Evolutionary conservation across 2,329 filamentous ascomycete genomes (phyloP).

Genomic region (Microcyclospora pomicola): DNA sequence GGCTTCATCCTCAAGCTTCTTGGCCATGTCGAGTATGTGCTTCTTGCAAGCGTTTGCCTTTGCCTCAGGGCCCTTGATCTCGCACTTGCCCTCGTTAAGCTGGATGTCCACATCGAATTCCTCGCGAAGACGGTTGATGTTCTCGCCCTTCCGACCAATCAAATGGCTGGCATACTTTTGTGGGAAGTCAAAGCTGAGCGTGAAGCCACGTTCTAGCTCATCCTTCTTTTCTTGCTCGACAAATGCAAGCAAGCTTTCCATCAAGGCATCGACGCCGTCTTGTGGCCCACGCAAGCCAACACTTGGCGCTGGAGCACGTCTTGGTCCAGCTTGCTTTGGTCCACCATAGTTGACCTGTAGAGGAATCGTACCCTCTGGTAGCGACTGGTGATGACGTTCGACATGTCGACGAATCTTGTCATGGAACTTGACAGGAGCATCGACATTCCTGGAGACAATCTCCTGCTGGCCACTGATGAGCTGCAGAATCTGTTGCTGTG

Average conservation of each 20-base stretch:
- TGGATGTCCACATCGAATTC: constrained; percentile 68
- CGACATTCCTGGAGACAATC: constrained; percentile 40
- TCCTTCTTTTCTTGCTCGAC: constrained; percentile 80
- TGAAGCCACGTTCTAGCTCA: constrained; percentile 85
- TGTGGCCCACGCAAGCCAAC: constrained; percentile 62
- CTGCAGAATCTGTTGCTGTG: constrained; percentile 41
- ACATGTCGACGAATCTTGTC: constrained; percentile 50
- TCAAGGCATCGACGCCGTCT: constrained; percentile 56
- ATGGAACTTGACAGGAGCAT: constrained; percentile 47
- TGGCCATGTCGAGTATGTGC: constrained; percentile 65
- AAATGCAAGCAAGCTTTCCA: constrained; percentile 61
- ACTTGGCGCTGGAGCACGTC: constrained; percentile 33
- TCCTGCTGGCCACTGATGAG: constrained; percentile 41
- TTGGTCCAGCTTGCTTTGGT: constrained; percentile 31
- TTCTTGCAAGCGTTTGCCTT: constrained; percentile 80
- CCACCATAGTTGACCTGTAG: constrained; percentile 41
- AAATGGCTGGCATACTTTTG: constrained; percentile 86
- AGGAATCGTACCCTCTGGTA: constrained; percentile 38
- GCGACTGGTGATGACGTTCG: constrained; percentile 39
- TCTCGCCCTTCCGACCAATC: constrained; percentile 52
- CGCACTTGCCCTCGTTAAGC: constrained; percentile 84
- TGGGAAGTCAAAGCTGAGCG: constrained; percentile 77
- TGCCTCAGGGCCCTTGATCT: constrained; percentile 87
- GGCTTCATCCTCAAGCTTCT: constrained; percentile 79
- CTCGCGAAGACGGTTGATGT: constrained; percentile 54